phyloP scores from a whole-genome alignment of 768 basidiomycete genomes.

The Tricholomella constricta region DNA sequence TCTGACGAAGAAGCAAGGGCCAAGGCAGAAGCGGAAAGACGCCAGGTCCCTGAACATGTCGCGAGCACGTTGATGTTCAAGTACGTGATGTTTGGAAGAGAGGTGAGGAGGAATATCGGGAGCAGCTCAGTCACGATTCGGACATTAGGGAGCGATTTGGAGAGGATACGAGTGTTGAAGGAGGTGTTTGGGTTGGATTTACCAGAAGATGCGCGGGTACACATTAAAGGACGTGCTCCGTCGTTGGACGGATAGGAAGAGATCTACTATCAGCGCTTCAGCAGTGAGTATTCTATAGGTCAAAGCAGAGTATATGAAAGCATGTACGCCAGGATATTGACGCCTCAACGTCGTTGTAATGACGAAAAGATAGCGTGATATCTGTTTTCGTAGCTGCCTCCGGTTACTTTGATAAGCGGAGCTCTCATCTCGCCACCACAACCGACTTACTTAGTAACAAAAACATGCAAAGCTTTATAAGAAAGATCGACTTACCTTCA shows the following conservation, averaged over 20 bases:
- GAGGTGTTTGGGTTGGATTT: slow-evolving; percentile 30
- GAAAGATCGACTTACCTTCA: too few species aligned
- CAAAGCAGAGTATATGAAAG: background rate
- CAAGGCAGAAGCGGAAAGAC: background rate
- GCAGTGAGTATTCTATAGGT: too few species aligned
- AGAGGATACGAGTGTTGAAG: slow-evolving; percentile 29
- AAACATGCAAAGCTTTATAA: too few species aligned
- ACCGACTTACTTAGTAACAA: too few species aligned
- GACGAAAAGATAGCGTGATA: too few species aligned
- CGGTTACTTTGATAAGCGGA: too few species aligned
- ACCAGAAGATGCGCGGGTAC: slow-evolving; percentile 17
- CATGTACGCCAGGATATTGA: background rate
- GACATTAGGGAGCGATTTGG: slow-evolving; percentile 26
- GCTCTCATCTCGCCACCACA: too few species aligned
- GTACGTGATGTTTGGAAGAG: slow-evolving; percentile 24
- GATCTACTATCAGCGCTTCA: too few species aligned
- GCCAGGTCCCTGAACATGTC: background rate
- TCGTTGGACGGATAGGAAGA: slow-evolving; percentile 14
- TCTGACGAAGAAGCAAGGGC: background rate
- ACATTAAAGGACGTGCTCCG: slow-evolving; percentile 26
- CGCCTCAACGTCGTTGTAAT: too few species aligned
- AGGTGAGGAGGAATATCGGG: slow-evolving; percentile 28
- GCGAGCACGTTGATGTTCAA: slow-evolving; percentile 1
- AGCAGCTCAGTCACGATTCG: slow-evolving; percentile 20
- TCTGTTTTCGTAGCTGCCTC: too few species aligned